Percentiles rank a stretch among this genome's conserved stretches.
Evolutionary conservation across 2,329 filamentous ascomycete species (phyloP).

Genomic region (Monosporascus sp.): DNA sequence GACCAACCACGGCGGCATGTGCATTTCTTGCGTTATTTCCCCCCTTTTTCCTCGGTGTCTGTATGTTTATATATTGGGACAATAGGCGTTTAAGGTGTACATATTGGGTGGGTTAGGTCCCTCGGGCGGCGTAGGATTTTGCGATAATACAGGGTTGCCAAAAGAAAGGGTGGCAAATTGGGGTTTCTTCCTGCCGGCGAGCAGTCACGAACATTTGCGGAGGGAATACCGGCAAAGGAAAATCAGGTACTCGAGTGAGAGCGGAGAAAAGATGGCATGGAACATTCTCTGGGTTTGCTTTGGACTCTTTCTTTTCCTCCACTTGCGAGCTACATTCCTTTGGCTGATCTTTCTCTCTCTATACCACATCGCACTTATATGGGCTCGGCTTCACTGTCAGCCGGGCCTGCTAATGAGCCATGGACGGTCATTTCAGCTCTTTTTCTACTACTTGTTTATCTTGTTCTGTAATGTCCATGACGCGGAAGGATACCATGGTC

Average conservation of each 20-base stretch:
- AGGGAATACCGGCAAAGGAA: neutral
- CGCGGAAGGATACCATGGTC: too few relatives aligned
- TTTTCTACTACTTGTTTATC: too few relatives aligned
- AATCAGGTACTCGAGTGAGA: too few relatives aligned
- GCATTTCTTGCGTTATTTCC: neutral
- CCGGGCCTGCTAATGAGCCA: too few relatives aligned
- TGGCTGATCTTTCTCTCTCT: too few relatives aligned
- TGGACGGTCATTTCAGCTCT: too few relatives aligned
- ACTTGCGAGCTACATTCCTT: too few relatives aligned
- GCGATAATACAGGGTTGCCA: neutral
- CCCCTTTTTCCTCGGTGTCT: neutral
- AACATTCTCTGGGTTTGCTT: too few relatives aligned
- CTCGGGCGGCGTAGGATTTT: neutral
- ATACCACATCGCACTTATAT: too few relatives aligned
- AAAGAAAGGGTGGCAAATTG: neutral
- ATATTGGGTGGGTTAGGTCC: neutral
- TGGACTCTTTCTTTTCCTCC: neutral
- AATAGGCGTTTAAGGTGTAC: neutral
- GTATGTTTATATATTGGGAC: neutral
- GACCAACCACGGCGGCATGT: neutral
- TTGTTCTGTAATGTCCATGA: too few relatives aligned
- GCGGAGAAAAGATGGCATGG: too few relatives aligned
- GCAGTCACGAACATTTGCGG: slow-evolving; percentile 2
- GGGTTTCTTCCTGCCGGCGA: slow-evolving; percentile 4
- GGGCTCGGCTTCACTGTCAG: too few relatives aligned